phyloP scores from a whole-genome alignment of 208 protist species.

The Leishmania gerbilli region DNA sequence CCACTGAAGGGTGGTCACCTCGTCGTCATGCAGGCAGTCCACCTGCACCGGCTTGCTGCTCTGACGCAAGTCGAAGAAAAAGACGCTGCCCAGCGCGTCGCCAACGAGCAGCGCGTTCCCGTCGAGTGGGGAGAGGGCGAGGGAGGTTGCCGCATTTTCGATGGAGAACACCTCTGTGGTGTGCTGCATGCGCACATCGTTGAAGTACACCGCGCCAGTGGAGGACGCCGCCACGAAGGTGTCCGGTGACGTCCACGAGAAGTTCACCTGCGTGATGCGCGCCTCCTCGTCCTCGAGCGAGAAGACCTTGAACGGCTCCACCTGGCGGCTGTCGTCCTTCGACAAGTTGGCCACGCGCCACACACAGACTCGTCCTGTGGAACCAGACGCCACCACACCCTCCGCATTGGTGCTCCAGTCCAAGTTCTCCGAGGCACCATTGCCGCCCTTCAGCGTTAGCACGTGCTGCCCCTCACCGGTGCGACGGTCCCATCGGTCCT shows the following conservation, averaged over 20 bases:
- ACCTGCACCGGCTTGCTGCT: conserved; percentile 47
- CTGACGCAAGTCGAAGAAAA: conserved; percentile 72
- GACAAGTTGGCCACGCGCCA: conserved; percentile 79
- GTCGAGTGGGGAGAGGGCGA: conserved; percentile 65
- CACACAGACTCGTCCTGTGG: conserved; percentile 53
- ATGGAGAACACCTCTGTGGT: conserved; percentile 60
- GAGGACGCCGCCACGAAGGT: conserved; percentile 49
- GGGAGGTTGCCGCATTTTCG: conserved; percentile 30
- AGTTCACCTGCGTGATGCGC: conserved; percentile 58
- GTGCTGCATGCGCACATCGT: conserved; percentile 48
- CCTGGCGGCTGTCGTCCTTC: conserved; percentile 61
- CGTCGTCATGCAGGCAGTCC: conserved; percentile 51
- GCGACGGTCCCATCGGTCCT: conserved; percentile 84
- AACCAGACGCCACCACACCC: conserved; percentile 69
- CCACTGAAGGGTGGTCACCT: conserved; percentile 79
- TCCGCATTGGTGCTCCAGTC: conserved; percentile 76
- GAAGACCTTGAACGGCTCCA: conserved; percentile 51
- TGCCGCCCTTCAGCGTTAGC: conserved; percentile 62
- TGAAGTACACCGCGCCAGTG: conserved; percentile 50
- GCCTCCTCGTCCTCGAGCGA: conserved; percentile 53
- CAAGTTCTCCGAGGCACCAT: conserved; percentile 61
- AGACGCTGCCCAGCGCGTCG: conserved; percentile 51
- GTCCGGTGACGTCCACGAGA: conserved; percentile 63
- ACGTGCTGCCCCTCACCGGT: conserved; percentile 85
- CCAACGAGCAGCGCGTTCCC: conserved; percentile 64